Base-by-base conservation (phyloP, 2,329 filamentous ascomycete genomes). In the Phialocephala subalpina region DNA sequence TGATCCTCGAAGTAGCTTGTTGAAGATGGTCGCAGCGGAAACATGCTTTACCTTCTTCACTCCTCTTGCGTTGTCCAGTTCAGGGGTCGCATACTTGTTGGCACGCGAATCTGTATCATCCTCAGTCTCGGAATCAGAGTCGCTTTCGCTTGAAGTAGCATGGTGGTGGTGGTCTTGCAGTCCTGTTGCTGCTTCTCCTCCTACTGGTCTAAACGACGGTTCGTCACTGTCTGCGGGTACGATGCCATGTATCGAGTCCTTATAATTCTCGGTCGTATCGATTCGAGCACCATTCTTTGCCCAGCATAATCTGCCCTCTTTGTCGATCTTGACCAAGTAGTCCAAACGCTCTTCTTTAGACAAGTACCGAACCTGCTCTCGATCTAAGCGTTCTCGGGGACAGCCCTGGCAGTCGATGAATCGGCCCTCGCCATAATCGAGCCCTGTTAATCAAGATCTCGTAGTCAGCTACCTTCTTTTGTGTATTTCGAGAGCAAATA, bases 311-410 rank as follows among this genome's bases (percentile, higher is more conserved):
- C 90, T 84, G 0, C 94, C 94, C 42, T 92, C 84, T 0, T 80
- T 75, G 73, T 97, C 92, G 14, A 97, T 87, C 47, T 85, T 86
- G 36, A 96, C 93, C 14, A 97, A 82, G 75, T 97, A 97, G 70
- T 92, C 85, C 76, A 91, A 83, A 9, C 94, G 84, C 77, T 97
- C 94, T 76, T 97, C 93, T 1, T 90, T 85, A 6, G 90, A 93
- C 25, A 97, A 81, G 76, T 97, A 97, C 20, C 94, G 86, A 1
- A 97, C 92, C 73, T 90, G 88, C 77, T 97, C 92, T 27, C 87
- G 84, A 60, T 96, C 92, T 7, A 97, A 81, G 16, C 88, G 83
- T 66, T 92, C 90, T 40, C 94, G 84, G 1, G 93, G 90, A 69
- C 93, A 93, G 0, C 87, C 84, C 3, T 88, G 85, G 14, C 95